phyloP scores from a whole-genome alignment of 768 basidiomycete species.

The Mycena venus region DNA sequence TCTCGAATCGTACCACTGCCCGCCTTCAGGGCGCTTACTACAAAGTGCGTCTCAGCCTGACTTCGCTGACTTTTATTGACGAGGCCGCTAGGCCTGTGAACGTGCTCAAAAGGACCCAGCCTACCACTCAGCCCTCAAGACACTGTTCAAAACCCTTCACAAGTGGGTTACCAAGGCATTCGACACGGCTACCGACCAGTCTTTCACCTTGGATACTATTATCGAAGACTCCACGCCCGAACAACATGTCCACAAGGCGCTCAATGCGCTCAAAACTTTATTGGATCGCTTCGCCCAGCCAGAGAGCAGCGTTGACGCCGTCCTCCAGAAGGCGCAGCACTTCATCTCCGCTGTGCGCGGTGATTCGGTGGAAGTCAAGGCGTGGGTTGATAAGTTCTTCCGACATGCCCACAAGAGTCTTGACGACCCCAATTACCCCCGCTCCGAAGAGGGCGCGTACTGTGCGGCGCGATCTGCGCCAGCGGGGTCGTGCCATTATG shows the following conservation, averaged over 20 bases:
- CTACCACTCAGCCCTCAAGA: conserved; percentile 70
- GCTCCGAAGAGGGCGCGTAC: conserved; percentile 60
- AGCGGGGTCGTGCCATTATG: conserved; percentile 64
- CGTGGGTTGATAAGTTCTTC: conserved; percentile 70
- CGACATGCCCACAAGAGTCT: conserved; percentile 59
- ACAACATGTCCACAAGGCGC: conserved; percentile 25
- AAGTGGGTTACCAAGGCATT: conserved; percentile 69
- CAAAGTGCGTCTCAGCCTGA: conserved; percentile 53
- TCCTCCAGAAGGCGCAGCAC: conserved; percentile 56
- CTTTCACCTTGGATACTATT: conserved; percentile 53
- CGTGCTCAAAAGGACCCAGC: conserved; percentile 72
- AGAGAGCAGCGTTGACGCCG: conserved; percentile 60
- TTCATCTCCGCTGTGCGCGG: conserved; percentile 64
- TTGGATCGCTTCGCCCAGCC: conserved; percentile 65
- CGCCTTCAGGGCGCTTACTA: conserved; percentile 66
- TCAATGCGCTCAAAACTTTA: conserved; percentile 50
- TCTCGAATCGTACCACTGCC: conserved; percentile 53
- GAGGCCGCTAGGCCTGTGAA: conserved; percentile 64
- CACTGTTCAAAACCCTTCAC: conserved; percentile 67
- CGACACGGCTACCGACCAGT: conserved; percentile 60
- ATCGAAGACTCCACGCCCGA: conserved; percentile 27
- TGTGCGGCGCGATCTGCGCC: conserved; percentile 59
- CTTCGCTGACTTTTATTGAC: not conserved
- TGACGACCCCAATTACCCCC: conserved; percentile 64
- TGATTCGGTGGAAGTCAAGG: conserved; percentile 62